Evolutionary conservation across 2,329 filamentous ascomycete species (phyloP), one percentile per base, ranked within the genome.

Genomic region (Karstenula rhodostoma): DNA sequence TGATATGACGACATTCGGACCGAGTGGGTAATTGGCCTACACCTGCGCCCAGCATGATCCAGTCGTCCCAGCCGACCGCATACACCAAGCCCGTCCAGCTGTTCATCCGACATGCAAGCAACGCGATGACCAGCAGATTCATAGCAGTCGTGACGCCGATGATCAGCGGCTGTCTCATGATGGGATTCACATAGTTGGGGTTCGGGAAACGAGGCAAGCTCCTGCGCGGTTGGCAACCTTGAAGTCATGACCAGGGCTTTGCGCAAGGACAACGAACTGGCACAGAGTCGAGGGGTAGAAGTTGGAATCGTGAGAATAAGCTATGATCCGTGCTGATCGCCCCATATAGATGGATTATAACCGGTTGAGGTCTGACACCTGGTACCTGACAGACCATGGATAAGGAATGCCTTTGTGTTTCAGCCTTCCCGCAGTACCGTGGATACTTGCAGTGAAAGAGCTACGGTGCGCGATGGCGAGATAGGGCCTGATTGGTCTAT

Each of bases 161-260:
- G 0, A 72, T 66, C 56, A 73, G 35, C 17, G 72, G 63, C 6
- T 61, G 56, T 3, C 66, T 61, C 1, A 67, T 75, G 2, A 62
- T 53, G 2, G 73, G 73, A 37, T 74, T 51, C n/a, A 71, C 67
- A 63, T 71, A 74, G 35, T 76, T 75, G 2, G 72, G 71, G 71
- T 15, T 59, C 33, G 0, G 73, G 73, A 52, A 69, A 76, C 9
- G 67, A 64, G 23, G 65, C 62, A 15, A 71, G 60, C 17, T 74
- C 70, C 35, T 61, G 58, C 13, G 68, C 44, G 2, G 71, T 74
- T 9, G 72, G 72, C 51, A 68, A 67, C 58, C 65, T 63, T 32
- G 69, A 69, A 58, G 67, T 72, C 69, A 72, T 72, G 15, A n/a
- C 37, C 15, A 40, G 37, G 17, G 37, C 1, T 15, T 40, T 7